Evolutionary conservation across 1,139 yeast species (phyloP), one percentile per base, ranked within the genome.

Genomic region (Scheffersomyces cryptocercus): DNA sequence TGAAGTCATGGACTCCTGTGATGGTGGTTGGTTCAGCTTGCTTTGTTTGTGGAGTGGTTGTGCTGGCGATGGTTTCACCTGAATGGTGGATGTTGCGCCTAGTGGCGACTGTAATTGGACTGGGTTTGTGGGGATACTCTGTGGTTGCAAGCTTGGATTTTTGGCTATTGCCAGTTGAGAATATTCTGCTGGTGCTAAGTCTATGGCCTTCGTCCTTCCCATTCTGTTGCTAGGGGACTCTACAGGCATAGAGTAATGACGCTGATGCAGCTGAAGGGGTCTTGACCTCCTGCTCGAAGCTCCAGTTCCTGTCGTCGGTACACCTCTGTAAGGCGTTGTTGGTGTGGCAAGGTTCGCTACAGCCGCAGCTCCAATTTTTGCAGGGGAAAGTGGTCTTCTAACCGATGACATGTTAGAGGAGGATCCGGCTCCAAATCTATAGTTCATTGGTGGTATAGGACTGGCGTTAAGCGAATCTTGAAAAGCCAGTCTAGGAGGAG

Each of bases 361-460:
- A 0, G 89, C 88, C 20, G 77, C 80, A 1, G 89, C 89, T 1
- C 90, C 90, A 9, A 84, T 72, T 54, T 82, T 82, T 0, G 89
- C 87, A 0, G 91, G 91, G 2, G 89, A 84, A 26, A 77, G 61
- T 29, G 82, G 79, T 48, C 83, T 68, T 35, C 68, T 40, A 38
- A 42, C 44, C 3, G 39, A 28, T 10, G 46, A 40, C 4, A 41
- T 16, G 59, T 41, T 66, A 40, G 49, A 53, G 43, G 14, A 44
- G 6, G 54, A 44, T 4, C 64, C 62, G 8, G 71, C 62, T 1
- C 81, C 81, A 56, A 76, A 75, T 40, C 68, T 61, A 53, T 65
- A 77, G 33, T 62, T 64, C 33, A 64, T 56, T 37, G 78, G 77
- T 3, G 75, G 68, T 14, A 65, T 64, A 10, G 64, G 54, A 41